Evolutionary conservation across 108 stramenopile genomes (phyloP).

Genomic region (Poteriospumella lacustris): DNA sequence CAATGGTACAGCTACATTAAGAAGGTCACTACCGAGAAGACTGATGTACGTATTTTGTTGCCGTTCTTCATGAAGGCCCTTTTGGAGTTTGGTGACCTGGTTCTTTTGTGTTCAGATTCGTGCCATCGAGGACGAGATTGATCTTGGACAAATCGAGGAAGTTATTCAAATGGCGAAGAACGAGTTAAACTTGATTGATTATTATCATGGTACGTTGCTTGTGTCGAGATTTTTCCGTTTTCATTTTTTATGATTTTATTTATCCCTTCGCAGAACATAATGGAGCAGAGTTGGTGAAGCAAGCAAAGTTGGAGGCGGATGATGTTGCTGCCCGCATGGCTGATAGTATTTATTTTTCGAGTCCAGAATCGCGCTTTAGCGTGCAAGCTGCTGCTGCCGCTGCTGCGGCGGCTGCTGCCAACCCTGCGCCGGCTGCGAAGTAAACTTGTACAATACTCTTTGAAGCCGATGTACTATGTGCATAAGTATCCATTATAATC

Average conservation of each 20-base stretch:
- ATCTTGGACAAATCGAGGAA: constrained; percentile 53
- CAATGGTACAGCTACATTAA: background rate
- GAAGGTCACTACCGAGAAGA: background rate
- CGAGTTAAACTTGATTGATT: constrained; percentile 47
- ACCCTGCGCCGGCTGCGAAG: too few species aligned
- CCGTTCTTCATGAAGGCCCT: background rate
- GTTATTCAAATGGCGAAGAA: constrained; percentile 43
- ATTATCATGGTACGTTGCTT: constrained; percentile 15
- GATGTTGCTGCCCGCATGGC: background rate
- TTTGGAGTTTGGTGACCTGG: background rate
- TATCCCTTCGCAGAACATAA: background rate
- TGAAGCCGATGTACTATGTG: too few species aligned
- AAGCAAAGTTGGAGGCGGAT: background rate
- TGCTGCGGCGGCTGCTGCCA: too few species aligned
- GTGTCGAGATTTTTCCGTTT: background rate
- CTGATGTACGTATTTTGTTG: background rate
- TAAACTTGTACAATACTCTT: too few species aligned
- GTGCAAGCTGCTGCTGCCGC: too few species aligned
- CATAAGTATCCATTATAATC: too few species aligned
- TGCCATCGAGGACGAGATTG: constrained; percentile 53
- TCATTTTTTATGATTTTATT: background rate
- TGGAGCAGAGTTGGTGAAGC: background rate
- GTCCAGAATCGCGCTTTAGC: too few species aligned
- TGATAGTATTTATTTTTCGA: constrained; percentile 13
- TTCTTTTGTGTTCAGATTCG: constrained; percentile 25